Evolutionary conservation across 441 rosid species (phyloP), one percentile per base, ranked within the genome.

Genomic region (Kokia cookei): DNA sequence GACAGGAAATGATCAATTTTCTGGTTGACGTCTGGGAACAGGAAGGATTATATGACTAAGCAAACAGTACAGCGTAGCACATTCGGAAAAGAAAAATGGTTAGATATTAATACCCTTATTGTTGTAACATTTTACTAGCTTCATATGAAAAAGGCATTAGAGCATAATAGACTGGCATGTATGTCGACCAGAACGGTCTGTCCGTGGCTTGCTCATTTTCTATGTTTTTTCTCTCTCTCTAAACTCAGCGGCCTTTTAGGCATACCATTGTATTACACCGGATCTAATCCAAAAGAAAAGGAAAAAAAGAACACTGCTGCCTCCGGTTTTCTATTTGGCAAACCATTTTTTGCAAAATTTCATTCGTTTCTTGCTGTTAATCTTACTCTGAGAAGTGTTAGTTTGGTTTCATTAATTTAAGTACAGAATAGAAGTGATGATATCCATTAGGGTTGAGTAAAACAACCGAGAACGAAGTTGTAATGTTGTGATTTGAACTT

Each of bases 1-100:
- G 73, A 54, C 89, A 93, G 98, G 98, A 91, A 85, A 91, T 93
- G 98, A 91, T 90, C 53, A 95, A 90, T 84, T 93, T 91, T 85
- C 93, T 90, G 19, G 97, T 93, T 69, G 95, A 93, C 84, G 35
- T 84, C 26, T 93, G 98, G 97, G 98, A 93, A 78, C 94, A 93
- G 74, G 97, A 93, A 71, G 98, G 97, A 26, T 79, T 93, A 87
- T 91, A 93, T 71, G 98, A 90, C 75, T 89, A 80, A 87, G 29
- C 65, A 32, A 45, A 45, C 40, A 11, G 65, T 40, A 32, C 37
- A 32, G 37, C 1, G 0, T 4, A 32, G 37, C 37, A 32, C 37
- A 32, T 32, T 32, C 37, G 37, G 7, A 1, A 32, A 32, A 32
- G 4, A 71, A 67, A 73, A 65, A 67, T 71, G 85, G 71, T 54